phyloP scores from a whole-genome alignment of 768 basidiomycete genomes.

The Trametopsis cervina region DNA sequence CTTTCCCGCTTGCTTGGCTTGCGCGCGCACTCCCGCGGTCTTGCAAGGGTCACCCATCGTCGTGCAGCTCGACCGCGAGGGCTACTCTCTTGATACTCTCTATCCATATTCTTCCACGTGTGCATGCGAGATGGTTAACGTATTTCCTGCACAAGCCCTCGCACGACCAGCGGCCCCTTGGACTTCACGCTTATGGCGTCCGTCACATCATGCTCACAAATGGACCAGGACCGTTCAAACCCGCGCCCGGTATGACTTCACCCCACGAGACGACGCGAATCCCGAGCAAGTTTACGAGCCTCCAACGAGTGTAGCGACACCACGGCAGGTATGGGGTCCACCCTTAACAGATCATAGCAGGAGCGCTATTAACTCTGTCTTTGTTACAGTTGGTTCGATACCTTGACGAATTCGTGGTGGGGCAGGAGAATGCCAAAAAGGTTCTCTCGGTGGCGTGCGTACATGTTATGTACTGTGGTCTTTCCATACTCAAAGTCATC shows the following conservation, averaged over 20 bases:
- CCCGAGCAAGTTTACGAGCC: constrained; percentile 26
- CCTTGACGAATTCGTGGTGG: constrained; percentile 84
- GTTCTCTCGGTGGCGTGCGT: constrained; percentile 90
- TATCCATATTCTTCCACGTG: too few relatives aligned
- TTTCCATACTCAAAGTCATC: background rate
- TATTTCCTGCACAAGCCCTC: too few relatives aligned
- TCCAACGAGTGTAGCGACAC: constrained; percentile 52
- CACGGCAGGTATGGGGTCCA: constrained; percentile 37
- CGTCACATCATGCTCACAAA: too few relatives aligned
- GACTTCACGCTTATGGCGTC: too few relatives aligned
- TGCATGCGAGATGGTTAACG: too few relatives aligned
- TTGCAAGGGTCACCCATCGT: too few relatives aligned
- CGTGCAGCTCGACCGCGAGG: too few relatives aligned
- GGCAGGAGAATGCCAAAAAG: constrained; percentile 91
- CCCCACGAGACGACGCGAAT: constrained; percentile 21
- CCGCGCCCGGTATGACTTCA: constrained; percentile 46
- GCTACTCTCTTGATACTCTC: too few relatives aligned
- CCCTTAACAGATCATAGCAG: background rate
- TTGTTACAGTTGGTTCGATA: constrained; percentile 65
- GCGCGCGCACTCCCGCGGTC: too few relatives aligned
- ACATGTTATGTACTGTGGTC: background rate
- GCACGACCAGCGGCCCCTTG: too few relatives aligned
- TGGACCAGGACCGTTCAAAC: too few relatives aligned
- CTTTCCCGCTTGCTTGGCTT: too few relatives aligned
- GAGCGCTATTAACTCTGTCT: background rate